Conservation (phyloP, 495 filamentous ascomycete species). For the Durotheca rogersii region DNA sequence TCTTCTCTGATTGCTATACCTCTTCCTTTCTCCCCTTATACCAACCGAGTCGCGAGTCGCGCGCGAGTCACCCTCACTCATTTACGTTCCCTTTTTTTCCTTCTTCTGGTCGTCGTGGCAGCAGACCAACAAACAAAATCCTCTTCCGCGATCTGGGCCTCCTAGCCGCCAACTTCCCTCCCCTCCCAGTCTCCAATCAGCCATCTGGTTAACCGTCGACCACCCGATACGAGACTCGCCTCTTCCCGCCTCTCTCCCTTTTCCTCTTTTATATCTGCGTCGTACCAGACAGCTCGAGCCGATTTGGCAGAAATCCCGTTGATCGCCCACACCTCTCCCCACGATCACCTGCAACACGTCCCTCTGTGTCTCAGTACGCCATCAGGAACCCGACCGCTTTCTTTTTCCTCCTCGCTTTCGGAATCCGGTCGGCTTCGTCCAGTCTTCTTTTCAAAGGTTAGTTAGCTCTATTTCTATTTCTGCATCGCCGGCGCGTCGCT, state of each 20-base stretch:
- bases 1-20: too few species aligned
- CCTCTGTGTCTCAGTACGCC: constrained; percentile 15
- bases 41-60: too few species aligned
- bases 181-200: constrained; percentile 15
- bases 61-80: too few species aligned
- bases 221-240: constrained; percentile 11
- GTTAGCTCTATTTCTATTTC: not conserved
- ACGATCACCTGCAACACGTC: not conserved
- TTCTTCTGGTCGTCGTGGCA: too few species aligned
- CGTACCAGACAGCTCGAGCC: constrained; percentile 7
- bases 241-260: constrained; percentile 1
- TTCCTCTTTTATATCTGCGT: constrained; percentile 15
- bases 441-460: constrained; percentile 20
- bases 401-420: too few species aligned
- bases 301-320: constrained; percentile 18
- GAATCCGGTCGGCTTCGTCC: too few species aligned
- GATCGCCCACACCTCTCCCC: constrained; percentile 23
- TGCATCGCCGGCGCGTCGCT: not conserved
- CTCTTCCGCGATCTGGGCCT: too few species aligned
- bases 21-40: too few species aligned
- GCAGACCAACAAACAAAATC: too few species aligned
- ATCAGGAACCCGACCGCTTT: constrained; percentile 30
- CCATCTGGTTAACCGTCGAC: constrained; percentile 17
- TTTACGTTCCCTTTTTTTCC: too few species aligned
- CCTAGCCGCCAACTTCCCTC: too few species aligned